phyloP scores from a whole-genome alignment of 2,329 filamentous ascomycete species.

The Venturia asperata region DNA sequence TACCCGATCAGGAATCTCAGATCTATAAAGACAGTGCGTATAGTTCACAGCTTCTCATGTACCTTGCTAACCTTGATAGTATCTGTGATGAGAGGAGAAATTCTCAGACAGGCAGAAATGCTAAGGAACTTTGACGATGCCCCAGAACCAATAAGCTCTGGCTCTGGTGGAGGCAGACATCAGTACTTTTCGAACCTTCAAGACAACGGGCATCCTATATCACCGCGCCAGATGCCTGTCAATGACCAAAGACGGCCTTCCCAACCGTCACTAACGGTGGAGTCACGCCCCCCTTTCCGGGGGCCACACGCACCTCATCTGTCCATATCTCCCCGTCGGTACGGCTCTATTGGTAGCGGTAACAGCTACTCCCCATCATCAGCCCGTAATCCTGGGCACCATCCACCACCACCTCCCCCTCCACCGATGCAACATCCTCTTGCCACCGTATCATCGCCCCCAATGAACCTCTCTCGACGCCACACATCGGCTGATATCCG shows the following conservation, averaged over 20 bases:
- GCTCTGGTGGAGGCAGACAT: conserved; percentile 39
- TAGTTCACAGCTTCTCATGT: conserved; percentile 25
- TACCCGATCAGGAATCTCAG: conserved; percentile 67
- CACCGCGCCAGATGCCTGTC: conserved; percentile 77
- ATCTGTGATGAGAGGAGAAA: conserved; percentile 54
- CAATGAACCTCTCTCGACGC: conserved; percentile 65
- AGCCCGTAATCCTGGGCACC: conserved; percentile 57
- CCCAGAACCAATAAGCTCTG: conserved; percentile 57
- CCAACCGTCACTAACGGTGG: conserved; percentile 39
- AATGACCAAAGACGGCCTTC: conserved; percentile 73
- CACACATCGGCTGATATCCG: conserved; percentile 96
- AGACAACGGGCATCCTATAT: conserved; percentile 62
- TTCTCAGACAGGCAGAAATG: conserved; percentile 54
- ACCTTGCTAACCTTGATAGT: conserved; percentile 34
- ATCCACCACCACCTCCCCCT: conserved; percentile 58
- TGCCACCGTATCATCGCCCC: conserved; percentile 47
- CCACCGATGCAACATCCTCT: conserved; percentile 52
- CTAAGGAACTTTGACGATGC: conserved; percentile 51
- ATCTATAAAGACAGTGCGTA: conserved; percentile 74
- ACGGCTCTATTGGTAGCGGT: conserved; percentile 71
- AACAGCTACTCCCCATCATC: conserved; percentile 62
- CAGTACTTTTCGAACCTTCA: conserved; percentile 39
- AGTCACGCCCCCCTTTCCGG: conserved; percentile 55
- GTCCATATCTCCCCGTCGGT: conserved; percentile 69
- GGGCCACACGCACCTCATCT: conserved; percentile 77